These are phyloP conservation scores for Chaetomium olivaceum DNA, from an alignment of 2,329 filamentous ascomycete genomes.

Conservation along the genomic window DNA sequence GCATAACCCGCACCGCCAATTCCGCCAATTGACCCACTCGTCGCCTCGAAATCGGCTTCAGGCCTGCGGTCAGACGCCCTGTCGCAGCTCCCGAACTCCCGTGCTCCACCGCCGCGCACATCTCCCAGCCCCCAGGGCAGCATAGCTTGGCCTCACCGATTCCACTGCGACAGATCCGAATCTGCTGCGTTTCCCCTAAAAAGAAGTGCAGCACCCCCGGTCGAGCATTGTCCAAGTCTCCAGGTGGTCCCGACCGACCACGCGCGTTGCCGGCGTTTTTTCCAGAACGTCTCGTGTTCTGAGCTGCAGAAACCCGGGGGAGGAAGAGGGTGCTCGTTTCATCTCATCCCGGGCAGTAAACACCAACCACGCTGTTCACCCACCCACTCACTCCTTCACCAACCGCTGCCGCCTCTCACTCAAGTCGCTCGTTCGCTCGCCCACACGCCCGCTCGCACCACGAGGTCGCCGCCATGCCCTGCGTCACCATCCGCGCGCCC, in stretches of 20 bases:
- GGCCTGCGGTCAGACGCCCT: slow-evolving; percentile 11
- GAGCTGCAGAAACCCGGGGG: slow-evolving; percentile 18
- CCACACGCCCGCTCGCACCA: slow-evolving; percentile 11
- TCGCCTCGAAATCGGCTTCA: slow-evolving; percentile 16
- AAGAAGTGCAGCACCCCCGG: slow-evolving; percentile 26
- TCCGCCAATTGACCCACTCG: slow-evolving; percentile 26
- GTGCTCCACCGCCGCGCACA: slow-evolving; percentile 20
- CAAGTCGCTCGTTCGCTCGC: background rate
- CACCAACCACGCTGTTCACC: background rate
- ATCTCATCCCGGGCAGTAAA: slow-evolving; percentile 18
- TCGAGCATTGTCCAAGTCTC: slow-evolving; percentile 18
- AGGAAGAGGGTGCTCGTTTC: slow-evolving; percentile 13
- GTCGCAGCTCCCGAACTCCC: slow-evolving; percentile 17
- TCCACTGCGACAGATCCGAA: slow-evolving; percentile 12
- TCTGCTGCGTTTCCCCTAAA: background rate
- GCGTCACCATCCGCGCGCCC: slow-evolving; percentile 25
- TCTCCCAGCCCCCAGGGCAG: slow-evolving; percentile 12
- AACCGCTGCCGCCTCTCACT: background rate
- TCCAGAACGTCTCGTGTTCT: slow-evolving; percentile 19
- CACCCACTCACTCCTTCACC: background rate
- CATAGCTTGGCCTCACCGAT: slow-evolving; percentile 15
- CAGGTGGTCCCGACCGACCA: slow-evolving; percentile 4
- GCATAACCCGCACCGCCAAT: slow-evolving; percentile 20
- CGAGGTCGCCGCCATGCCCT: slow-evolving; percentile 34
- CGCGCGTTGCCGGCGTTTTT: slow-evolving; percentile 15